Base-by-base conservation (phyloP, 805 yeast genomes). In the Wickerhamiella lipophila region DNA sequence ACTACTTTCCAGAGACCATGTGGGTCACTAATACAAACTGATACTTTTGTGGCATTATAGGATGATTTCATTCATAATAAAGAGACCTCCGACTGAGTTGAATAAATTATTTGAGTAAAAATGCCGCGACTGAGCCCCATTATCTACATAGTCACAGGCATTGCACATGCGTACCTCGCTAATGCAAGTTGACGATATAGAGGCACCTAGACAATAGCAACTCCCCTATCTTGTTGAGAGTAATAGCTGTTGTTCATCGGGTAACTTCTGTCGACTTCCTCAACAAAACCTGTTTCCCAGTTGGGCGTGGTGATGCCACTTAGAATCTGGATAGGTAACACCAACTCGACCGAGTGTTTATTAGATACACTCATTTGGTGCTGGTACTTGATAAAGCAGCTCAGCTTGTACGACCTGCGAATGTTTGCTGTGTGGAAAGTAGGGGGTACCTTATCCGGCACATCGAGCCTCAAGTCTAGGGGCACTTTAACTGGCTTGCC, bases 401-500 rank as follows among this genome's bases (percentile, higher is more conserved):
- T 60, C 36, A 75, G 47, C 3, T 56, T 53, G 56, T 77, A 76
- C n/a, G 51, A 54, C 34, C 82, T 66, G 9, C 65, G 57, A 19
- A 80, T 68, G 56, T 77, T 78, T 56, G 83, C 78, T 3, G 78
- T 71, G 22, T 58, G 61, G 59, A 81, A 80, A 16, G 74, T 61
- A 1, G 84, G 83, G 2, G 78, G 64, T 3, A 74, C 62, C 2
- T 64, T 58, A 39, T 29, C 42, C 2, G 50, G 39, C 13, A 42
- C 13, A 36, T 16, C 12, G 4, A 75, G 69, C 22, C 63, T 55
- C 51, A 65, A 72, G 49, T 68, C 25, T 6, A 11, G 19, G 12
- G 27, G 53, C 9, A 12, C 58, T 13, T 57, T 44, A 19, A 53
- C 48, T 13, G 41, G 22, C 11, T 57, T 52, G 47, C 18, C 21